Evolutionary conservation across 2,329 filamentous ascomycete genomes (phyloP).

Genomic region (Tolypocladium inflatum): DNA sequence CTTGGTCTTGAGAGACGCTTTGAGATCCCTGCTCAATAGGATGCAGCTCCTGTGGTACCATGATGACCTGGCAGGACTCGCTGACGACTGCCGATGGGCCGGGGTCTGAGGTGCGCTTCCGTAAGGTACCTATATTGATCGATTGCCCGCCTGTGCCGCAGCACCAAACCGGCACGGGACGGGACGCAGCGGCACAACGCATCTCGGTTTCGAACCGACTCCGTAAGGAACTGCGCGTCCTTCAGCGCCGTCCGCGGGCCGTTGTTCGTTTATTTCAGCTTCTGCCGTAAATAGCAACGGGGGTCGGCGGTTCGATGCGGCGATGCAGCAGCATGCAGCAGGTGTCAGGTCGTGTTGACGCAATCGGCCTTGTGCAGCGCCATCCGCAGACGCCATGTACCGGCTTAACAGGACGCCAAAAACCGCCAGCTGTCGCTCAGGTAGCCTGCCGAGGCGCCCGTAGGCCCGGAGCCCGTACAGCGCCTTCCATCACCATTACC

Average conservation of each 20-base stretch:
- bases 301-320: background rate
- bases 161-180: background rate
- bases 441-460: no score
- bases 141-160: background rate
- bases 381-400: background rate
- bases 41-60: background rate
- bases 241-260: background rate
- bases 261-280: background rate
- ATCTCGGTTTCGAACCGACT: background rate
- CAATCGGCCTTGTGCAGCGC: background rate
- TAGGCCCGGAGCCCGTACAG: no score
- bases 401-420: background rate
- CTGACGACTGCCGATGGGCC: background rate
- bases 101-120: no score
- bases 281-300: background rate
- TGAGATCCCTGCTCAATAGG: background rate
- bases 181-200: background rate
- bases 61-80: background rate
- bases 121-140: no score
- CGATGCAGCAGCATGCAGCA: background rate
- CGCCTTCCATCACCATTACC: background rate
- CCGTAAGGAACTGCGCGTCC: background rate
- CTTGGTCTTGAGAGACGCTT: no score
- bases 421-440: no score
- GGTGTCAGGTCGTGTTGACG: background rate